Percentiles rank a stretch among this genome's conserved stretches.
These are phyloP conservation scores for Rhizopus stolonifer DNA, from an alignment of 371 early-diverging fungal genomes.

Conservation along the genomic window DNA sequence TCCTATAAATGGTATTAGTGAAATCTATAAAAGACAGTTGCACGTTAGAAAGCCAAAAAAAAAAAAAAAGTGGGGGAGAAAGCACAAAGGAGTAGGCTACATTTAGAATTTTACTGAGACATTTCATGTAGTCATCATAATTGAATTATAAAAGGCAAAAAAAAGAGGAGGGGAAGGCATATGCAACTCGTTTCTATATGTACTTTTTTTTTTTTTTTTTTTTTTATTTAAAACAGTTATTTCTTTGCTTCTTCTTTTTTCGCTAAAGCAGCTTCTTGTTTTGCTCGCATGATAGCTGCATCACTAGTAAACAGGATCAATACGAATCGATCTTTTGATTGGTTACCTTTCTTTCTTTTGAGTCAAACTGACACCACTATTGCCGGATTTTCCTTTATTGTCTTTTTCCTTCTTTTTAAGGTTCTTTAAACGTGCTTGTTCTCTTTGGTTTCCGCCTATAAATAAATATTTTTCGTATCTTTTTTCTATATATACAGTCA, in stretches of 20 bases:
- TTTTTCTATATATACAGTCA: not conserved
- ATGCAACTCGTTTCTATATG: no score
- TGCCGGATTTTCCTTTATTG: slow-evolving; percentile 40
- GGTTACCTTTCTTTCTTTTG: slow-evolving; percentile 57
- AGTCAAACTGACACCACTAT: slow-evolving; percentile 37
- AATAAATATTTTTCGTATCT: slow-evolving; percentile 1
- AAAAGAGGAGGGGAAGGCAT: no score
- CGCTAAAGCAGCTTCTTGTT: slow-evolving; percentile 51
- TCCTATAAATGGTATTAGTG: no score
- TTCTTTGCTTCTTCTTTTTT: slow-evolving; percentile 34
- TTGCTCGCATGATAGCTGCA: slow-evolving; percentile 60
- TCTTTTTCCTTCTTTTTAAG: slow-evolving; percentile 48
- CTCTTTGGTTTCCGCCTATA: slow-evolving; percentile 60
- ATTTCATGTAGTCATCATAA: no score
- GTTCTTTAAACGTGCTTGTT: slow-evolving; percentile 57
- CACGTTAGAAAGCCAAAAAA: no score
- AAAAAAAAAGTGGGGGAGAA: no score
- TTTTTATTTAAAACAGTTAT: slow-evolving; percentile 4
- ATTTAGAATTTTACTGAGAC: no score
- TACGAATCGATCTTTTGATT: not conserved
- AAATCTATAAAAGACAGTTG: no score
- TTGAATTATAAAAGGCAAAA: no score
- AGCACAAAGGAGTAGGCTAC: no score
- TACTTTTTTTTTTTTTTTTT: not conserved
- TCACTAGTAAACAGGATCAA: slow-evolving; percentile 32